Conservation (phyloP, 2,329 filamentous ascomycete genomes). For the Sporothrix protearum region DNA sequence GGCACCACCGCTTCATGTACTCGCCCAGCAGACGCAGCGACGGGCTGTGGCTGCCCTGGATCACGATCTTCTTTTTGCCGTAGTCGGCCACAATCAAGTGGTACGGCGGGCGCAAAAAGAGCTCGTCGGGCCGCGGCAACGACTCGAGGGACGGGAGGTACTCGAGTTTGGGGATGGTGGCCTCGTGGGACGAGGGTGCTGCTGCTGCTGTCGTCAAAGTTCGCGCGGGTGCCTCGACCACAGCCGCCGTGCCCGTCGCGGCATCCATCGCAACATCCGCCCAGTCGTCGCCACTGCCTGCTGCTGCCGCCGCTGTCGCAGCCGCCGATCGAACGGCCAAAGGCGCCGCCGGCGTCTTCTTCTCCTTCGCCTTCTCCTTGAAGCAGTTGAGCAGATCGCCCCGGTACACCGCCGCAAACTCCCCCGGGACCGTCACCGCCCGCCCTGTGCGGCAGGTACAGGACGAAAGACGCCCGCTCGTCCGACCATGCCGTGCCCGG, state of each 20-base stretch:
- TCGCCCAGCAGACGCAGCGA: slow-evolving; percentile 44
- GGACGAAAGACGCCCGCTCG: slow-evolving; percentile 38
- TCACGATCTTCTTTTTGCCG: slow-evolving; percentile 36
- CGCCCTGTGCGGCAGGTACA: slow-evolving; percentile 38
- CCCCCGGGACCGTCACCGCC: slow-evolving; percentile 33
- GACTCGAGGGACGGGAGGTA: slow-evolving; percentile 42
- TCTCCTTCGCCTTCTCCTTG: slow-evolving; percentile 30
- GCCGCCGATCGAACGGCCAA: neutral
- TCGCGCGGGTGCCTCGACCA: slow-evolving; percentile 23
- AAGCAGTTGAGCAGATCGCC: slow-evolving; percentile 39
- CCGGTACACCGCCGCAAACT: slow-evolving; percentile 39
- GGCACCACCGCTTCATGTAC: slow-evolving; percentile 49
- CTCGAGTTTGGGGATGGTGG: slow-evolving; percentile 26
- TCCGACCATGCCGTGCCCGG: slow-evolving; percentile 40
- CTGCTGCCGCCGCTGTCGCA: slow-evolving; percentile 9
- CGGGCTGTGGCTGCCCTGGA: slow-evolving; percentile 48
- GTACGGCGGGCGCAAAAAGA: slow-evolving; percentile 48
- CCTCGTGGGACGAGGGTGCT: neutral
- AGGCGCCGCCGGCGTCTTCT: slow-evolving; percentile 19
- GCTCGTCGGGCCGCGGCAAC: slow-evolving; percentile 47
- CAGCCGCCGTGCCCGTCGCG: slow-evolving; percentile 38
- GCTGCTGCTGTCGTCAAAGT: neutral
- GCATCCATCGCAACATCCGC: slow-evolving; percentile 41
- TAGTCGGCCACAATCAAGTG: slow-evolving; percentile 41
- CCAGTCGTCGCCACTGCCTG: slow-evolving; percentile 41